Evolutionary conservation across 2,329 filamentous ascomycete genomes (phyloP), one percentile per base, ranked within the genome.

Genomic region (Phymatotrichopsis omnivora): DNA sequence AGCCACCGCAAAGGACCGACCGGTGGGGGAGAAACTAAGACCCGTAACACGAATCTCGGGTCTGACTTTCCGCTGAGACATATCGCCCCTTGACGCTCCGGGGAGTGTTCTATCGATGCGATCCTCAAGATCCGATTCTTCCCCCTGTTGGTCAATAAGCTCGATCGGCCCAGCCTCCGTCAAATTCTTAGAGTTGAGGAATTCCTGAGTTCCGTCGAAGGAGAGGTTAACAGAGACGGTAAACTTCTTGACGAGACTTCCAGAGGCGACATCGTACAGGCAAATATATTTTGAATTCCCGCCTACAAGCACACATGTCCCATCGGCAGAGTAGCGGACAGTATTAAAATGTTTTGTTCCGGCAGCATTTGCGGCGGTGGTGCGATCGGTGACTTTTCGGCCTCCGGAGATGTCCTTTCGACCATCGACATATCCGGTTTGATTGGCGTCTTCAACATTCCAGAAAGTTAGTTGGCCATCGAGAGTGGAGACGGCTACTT

Each of bases 241-340:
- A 61, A 82, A 98, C 62, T 95, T 95, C 63, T 93, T 94, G 45
- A 96, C 70, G 8, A 98, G 68, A 1, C 91, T 85, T 63, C 91
- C 86, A 1, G 89, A 93, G 47, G 79, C 78, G 24, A 93, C 85
- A n/a, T 93, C 89, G 66, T 98, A 98, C 47, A 98, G 65, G 62
- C 91, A 96, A 41, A 98, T 95, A 64, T 93, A 95, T 67, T 98
- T 98, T 78, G 86, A 95, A 70, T 91, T 94, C 24, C 91, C 91
- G 36, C 78, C 87, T 1, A 89, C 91, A 30, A 98, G 70, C 8
- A 98, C 71, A 58, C 91, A 95, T 52, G 78, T 83, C 10, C 91
- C 91, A 61, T 98, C 91, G 1, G 85, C 82, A 62, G 86, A 94
- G 67, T 96, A 98, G 42, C 76, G 77, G 55, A 98, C 83, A 5